Base-by-base conservation (phyloP, 306 rosid genomes). In the Rosa multiflora region DNA sequence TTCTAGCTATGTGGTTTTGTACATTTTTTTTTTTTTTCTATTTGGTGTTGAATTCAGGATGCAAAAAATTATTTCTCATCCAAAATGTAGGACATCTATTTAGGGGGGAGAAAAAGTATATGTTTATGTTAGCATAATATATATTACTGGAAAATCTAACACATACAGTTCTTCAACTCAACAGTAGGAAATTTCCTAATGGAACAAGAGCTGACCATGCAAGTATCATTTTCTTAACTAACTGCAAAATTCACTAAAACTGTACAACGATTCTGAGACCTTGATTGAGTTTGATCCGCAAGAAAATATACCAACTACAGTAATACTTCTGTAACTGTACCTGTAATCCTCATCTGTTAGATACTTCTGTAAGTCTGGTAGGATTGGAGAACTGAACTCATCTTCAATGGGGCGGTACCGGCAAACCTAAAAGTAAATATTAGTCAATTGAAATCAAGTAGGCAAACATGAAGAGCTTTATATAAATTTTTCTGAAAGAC, bases 291-390 rank as follows among this genome's bases (percentile, higher is more conserved):
- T 32, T 2, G 64, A 37, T 49, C 66, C 15, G 52, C 73, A 37
- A 79, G 20, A 63, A 3, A 46, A 63, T 48, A 32, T 1, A 73
- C 29, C n/a, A 67, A 67, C 71, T 39, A 40, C 3, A 6, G 20
- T 32, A 63, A 35, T 32, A 63, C 8, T 29, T 14, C 20, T 2
- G 43, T 63, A 14, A 81, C 17, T 20, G 83, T 64, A 95, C 99
- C 97, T 93, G 88, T 79, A 90, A 88, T 95, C 99, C 85, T 95
- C 99, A 74, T 95, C 98, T 70, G 92, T 90, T 70, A 95, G 87
- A 86, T 85, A 87, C 91, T 88, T 95, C 83, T 92, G 99, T 39
- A 92, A 85, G 83, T 91, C 98, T 0, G 93, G 72, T 74, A 88
- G 11, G 77, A 78, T 84, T 53, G 98, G 98, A 83, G 94, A 88